phyloP scores from a whole-genome alignment of 805 yeast species.

The Kuraishia molischiana region DNA sequence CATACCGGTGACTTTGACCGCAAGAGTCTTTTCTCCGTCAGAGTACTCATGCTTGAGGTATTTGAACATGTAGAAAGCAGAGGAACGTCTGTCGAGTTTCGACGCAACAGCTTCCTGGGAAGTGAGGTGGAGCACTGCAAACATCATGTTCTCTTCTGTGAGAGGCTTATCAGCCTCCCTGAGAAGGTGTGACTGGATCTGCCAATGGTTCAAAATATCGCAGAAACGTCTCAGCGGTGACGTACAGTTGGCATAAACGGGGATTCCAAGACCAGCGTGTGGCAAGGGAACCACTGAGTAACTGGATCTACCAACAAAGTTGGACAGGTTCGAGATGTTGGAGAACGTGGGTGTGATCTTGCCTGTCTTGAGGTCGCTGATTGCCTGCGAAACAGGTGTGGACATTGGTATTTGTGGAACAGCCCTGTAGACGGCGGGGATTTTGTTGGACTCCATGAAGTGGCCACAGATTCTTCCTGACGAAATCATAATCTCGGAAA shows the following conservation, averaged over 20 bases:
- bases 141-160: constrained; percentile 20
- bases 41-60: constrained; percentile 13
- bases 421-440: constrained; percentile 42
- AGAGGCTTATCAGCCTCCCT: constrained; percentile 18
- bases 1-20: constrained; percentile 16
- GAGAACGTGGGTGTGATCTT: constrained; percentile 19
- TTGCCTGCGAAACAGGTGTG: constrained; percentile 8
- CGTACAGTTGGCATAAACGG: constrained; percentile 63
- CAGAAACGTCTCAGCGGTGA: constrained; percentile 83
- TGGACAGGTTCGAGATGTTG: constrained; percentile 31
- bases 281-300: constrained; percentile 30
- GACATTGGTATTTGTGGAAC: constrained; percentile 17
- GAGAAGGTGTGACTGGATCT: constrained; percentile 37
- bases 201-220: constrained; percentile 78
- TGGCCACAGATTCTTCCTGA: constrained; percentile 58
- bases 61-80: constrained; percentile 24
- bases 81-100: constrained; percentile 12
- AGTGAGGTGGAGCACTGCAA: constrained; percentile 32
- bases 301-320: constrained; percentile 43
- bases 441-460: constrained; percentile 28
- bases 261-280: constrained; percentile 60
- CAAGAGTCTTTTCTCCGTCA: constrained; percentile 3
- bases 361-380: constrained; percentile 11
- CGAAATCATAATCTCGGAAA: constrained; percentile 75
- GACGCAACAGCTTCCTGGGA: constrained; percentile 28